Percentiles rank a stretch among this genome's conserved stretches.
phyloP scores from a whole-genome alignment of 23 red algal genomes.

The Chondrus crispus region DNA sequence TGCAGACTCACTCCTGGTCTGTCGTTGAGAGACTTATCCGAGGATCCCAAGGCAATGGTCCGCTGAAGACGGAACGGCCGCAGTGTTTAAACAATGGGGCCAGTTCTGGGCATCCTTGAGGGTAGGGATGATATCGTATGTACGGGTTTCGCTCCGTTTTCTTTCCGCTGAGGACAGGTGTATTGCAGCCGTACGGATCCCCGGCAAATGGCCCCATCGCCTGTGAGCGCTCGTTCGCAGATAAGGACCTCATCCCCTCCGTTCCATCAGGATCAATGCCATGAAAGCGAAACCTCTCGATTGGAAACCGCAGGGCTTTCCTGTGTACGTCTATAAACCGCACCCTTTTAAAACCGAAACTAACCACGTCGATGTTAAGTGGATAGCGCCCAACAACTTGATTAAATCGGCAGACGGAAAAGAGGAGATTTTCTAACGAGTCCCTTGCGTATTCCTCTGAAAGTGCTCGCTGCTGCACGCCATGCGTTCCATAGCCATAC shows the following conservation, averaged over 20 bases:
- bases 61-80: constrained; percentile 40
- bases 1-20: too few species aligned
- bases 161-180: constrained; percentile 47
- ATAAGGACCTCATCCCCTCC: not conserved
- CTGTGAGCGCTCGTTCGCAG: constrained; percentile 21
- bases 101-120: constrained; percentile 76
- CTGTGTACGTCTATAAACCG: constrained; percentile 74
- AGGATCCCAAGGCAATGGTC: constrained; percentile 78
- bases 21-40: not conserved
- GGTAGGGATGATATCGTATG: constrained; percentile 68
- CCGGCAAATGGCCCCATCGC: constrained; percentile 61
- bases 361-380: constrained; percentile 65
- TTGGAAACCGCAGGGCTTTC: constrained; percentile 69
- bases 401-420: constrained; percentile 89
- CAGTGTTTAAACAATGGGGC: constrained; percentile 63
- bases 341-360: constrained; percentile 74
- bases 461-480: constrained; percentile 46
- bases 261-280: constrained; percentile 61
- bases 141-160: constrained; percentile 70
- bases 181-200: constrained; percentile 83
- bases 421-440: constrained; percentile 86
- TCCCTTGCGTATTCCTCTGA: constrained; percentile 83
- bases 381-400: constrained; percentile 79
- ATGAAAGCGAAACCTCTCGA: constrained; percentile 48
- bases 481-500: not conserved